Evolutionary conservation across 1,139 yeast genomes (phyloP), one percentile per base, ranked within the genome.

Genomic region (Pichia sp.): DNA sequence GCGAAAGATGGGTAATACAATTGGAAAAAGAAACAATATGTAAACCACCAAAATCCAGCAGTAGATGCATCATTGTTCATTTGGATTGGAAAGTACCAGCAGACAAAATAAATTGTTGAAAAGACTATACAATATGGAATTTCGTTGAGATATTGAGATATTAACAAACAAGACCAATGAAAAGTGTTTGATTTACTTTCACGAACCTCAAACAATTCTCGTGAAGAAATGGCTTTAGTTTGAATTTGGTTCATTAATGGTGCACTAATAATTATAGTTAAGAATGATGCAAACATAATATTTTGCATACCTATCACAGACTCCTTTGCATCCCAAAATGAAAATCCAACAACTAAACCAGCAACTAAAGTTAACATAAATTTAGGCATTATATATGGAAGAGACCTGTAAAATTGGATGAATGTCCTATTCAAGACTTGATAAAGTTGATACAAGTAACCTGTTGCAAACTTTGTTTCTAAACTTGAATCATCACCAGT

Each of bases 151-250:
- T 67, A 66, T 56, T 79, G 82, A 2, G 78, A 63, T 9, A 77
- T 40, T 28, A 80, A 62, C 56, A 80, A 61, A n/a, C 74, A 61
- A 12, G 80, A 67, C 82, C 84, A 80, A 54, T 78, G 82, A 63
- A 75, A 80, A 48, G 82, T 79, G 55, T 77, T 78, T 6, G 84
- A 77, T 48, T 75, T 73, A 36, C 77, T 73, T 57, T 80, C 87
- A 57, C 86, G 69, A 10, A 75, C 78, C 60, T 80, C 85, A 54
- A 60, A 80, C 35, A 78, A 59, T 45, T 76, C 80, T 55, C 83
- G 67, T 6, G 77, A 67, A n/a, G 64, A 65, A 46, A 75, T 68
- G 9, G 80, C 80, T 56, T 70, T 68, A 35, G 73, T 78, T 57
- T 78, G 74, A 61, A 74, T 69, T 62, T 78, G 82, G 57, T 77